A percentile compares a stretch with the other conserved stretches of the same genome.
These are phyloP conservation scores for Pichia rugopelliculosa DNA, from an alignment of 805 yeast genomes.

Conservation along the genomic window DNA sequence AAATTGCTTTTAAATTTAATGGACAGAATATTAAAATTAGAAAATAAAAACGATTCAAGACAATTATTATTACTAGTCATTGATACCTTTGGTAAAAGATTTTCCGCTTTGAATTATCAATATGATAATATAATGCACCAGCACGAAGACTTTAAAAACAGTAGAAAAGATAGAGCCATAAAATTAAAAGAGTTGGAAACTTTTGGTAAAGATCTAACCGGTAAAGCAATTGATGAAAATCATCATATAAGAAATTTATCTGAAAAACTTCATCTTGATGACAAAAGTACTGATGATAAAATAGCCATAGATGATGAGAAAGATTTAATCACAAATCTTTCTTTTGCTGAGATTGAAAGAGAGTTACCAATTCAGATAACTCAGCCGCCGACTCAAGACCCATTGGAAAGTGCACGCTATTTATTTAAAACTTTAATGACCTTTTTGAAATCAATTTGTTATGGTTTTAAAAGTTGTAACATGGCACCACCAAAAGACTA, in stretches of 20 bases:
- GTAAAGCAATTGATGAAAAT: constrained; percentile 15
- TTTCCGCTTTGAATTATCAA: constrained; percentile 65
- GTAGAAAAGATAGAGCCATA: constrained; percentile 35
- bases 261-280: constrained; percentile 6
- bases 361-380: constrained; percentile 54
- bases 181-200: constrained; percentile 32
- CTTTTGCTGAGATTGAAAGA: constrained; percentile 40
- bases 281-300: background rate
- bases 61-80: constrained; percentile 81
- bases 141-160: constrained; percentile 46
- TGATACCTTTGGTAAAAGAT: constrained; percentile 80
- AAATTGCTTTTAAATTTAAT: constrained; percentile 80
- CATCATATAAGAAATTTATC: constrained; percentile 7
- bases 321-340: constrained; percentile 17
- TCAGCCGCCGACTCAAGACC: constrained; percentile 48
- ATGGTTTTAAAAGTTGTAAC: constrained; percentile 82
- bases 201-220: constrained; percentile 32
- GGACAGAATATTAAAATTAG: constrained; percentile 77
- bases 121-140: constrained; percentile 57
- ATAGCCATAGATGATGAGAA: constrained; percentile 16
- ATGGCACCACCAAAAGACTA: constrained; percentile 64
- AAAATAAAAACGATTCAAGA: constrained; percentile 72
- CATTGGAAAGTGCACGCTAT: constrained; percentile 81
- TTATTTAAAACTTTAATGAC: constrained; percentile 83
- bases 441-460: constrained; percentile 81